phyloP scores from a whole-genome alignment of 305 asterid species.

The Euphrasia arctica region DNA sequence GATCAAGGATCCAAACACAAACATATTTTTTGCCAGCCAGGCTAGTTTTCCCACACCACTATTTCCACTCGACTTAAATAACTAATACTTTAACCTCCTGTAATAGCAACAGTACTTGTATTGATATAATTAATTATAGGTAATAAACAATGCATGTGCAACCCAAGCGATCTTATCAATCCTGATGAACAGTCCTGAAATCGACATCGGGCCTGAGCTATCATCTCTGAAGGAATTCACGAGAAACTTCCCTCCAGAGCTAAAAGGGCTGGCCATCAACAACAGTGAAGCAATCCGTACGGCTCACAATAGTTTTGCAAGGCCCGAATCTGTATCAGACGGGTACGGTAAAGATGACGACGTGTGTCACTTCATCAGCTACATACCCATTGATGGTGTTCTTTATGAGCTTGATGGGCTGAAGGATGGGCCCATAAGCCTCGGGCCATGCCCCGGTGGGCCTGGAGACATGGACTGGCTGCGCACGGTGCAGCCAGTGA shows the following conservation, averaged over 20 bases:
- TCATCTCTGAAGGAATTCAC: constrained; percentile 84
- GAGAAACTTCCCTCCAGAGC: constrained; percentile 85
- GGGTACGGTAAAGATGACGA: constrained; percentile 93
- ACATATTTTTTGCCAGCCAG: constrained; percentile 94
- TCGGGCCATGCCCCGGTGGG: constrained; percentile 70
- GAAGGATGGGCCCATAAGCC: constrained; percentile 96
- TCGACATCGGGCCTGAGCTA: constrained; percentile 87
- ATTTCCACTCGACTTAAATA: constrained; percentile 7
- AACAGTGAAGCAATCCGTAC: constrained; percentile 91
- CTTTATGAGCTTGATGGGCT: constrained; percentile 97
- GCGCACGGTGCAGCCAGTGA: constrained; percentile 69
- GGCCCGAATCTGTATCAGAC: constrained; percentile 89
- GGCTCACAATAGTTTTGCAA: constrained; percentile 92
- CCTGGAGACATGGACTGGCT: constrained; percentile 71
- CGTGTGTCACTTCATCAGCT: constrained; percentile 92
- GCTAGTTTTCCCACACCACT: constrained; percentile 33
- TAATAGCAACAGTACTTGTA: not conserved
- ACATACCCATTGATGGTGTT: constrained; percentile 83
- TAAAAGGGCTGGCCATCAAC: constrained; percentile 87
- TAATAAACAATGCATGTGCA: constrained; percentile 93
- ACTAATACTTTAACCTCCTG: constrained; percentile 1
- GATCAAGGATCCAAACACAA: constrained; percentile 88
- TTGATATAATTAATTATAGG: constrained; percentile 41
- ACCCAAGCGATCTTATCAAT: constrained; percentile 93
- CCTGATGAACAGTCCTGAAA: constrained; percentile 79